Conservation (phyloP, 441 rosid genomes). For the Pelargonium citronellum region DNA sequence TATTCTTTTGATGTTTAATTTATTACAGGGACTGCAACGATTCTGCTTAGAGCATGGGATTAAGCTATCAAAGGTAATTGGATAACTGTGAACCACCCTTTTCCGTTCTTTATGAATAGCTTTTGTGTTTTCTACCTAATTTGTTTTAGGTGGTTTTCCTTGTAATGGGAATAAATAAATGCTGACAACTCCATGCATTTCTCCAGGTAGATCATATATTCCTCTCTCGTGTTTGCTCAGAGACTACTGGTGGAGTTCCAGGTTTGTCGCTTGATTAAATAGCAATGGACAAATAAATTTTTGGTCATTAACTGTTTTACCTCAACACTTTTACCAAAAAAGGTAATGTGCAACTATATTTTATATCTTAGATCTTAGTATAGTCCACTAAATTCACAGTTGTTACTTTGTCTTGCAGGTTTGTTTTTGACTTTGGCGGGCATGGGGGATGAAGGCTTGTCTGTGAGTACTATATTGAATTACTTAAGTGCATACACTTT, state of each 20-base stretch:
- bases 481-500: background rate
- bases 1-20: conserved; percentile 1
- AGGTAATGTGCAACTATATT: background rate
- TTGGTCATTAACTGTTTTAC: background rate
- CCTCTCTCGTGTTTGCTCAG: conserved; percentile 88
- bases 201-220: conserved; percentile 86
- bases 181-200: conserved; percentile 14
- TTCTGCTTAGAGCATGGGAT: conserved; percentile 92
- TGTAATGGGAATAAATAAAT: background rate
- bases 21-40: conserved; percentile 77
- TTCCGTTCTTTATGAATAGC: background rate
- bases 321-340: background rate
- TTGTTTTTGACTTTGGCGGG: conserved; percentile 65
- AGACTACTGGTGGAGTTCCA: conserved; percentile 95
- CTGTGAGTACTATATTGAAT: conserved; percentile 41
- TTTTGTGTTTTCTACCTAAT: background rate
- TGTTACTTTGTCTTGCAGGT: conserved; percentile 33
- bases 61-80: conserved; percentile 69
- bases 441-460: conserved; percentile 66
- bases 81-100: background rate
- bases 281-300: conserved; percentile 8
- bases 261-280: conserved; percentile 39
- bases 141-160: background rate
- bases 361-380: background rate
- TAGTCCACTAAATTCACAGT: conserved; percentile 10